Base-by-base conservation (phyloP, 257 asterid species). In the Solanum raphanifolium region DNA sequence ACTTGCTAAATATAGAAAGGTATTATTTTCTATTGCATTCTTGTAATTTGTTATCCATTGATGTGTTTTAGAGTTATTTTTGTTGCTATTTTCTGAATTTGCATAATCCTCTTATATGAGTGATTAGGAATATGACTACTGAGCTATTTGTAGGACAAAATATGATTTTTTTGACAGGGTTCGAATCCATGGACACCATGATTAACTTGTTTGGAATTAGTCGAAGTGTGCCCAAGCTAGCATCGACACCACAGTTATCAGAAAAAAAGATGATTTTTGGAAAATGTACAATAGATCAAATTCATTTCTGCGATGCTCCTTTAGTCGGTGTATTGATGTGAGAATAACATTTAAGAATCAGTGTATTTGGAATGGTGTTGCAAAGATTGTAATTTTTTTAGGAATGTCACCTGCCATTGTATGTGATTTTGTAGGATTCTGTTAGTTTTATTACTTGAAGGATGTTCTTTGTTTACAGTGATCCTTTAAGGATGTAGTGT, bases 161-260 rank as follows among this genome's bases (percentile, higher is more conserved):
- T 43, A 46, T 46, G 18, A 13, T 46, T 46, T 46, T 39, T 46
- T 46, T 46, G 55, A 46, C 0, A 46, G 55, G 55, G 55, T 46
- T 46, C 0, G 55, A 13, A 46, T 46, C 3, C 3, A 0, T 12
- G 2, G 55, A 13, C n/a, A 2, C 62, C 1, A 0, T 18, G 0
- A 15, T 0, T 18, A 52, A 52, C n/a, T 0, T 52, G 4, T 52
- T 18, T 52, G 62, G n/a, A 18, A 52, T 52, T 52, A 52, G 62
- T 52, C 2, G 0, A 52, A 18, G n/a, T 52, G 62, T 52, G 62
- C 62, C 58, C 4, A 52, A 18, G 62, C n/a, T 18, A 52, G 62
- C n/a, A 1, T 52, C 2, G 62, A 18, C 62, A 52, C 62, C n/a
- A 52, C 1, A 0, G n/a, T 52, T 52, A 52, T 18, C 1, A 0